These are phyloP conservation scores for Plicaturopsis crispa DNA, from an alignment of 768 basidiomycete genomes.

Conservation along the genomic window DNA sequence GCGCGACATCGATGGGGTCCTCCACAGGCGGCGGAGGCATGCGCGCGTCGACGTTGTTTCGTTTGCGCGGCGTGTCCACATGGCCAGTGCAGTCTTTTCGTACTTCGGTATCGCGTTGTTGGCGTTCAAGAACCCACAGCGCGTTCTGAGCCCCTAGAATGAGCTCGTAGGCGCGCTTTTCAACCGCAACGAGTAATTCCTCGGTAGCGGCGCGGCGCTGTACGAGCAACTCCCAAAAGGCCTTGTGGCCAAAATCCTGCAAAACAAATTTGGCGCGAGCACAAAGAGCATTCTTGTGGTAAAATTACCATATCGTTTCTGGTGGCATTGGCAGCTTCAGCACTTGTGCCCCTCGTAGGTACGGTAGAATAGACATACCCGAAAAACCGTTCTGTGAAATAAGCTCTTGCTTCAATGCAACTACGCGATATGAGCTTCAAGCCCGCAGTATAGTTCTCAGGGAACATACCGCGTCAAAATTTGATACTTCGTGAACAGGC, in stretches of 20 bases:
- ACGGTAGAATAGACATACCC: constrained; percentile 18
- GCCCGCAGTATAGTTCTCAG: neutral
- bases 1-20: constrained; percentile 25
- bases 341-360: neutral
- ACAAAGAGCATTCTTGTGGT: neutral
- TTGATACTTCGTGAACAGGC: constrained; percentile 23
- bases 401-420: constrained; percentile 28
- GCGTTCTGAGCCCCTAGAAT: constrained; percentile 26
- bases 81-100: constrained; percentile 14
- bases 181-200: constrained; percentile 20
- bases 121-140: constrained; percentile 25
- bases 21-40: constrained; percentile 8
- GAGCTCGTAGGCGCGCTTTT: constrained; percentile 25
- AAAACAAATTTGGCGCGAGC: neutral
- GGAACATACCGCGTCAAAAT: constrained; percentile 21
- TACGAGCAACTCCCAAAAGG: constrained; percentile 26
- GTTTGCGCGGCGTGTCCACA: constrained; percentile 11
- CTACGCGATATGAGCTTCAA: constrained; percentile 13
- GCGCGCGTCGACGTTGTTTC: neutral
- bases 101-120: constrained; percentile 11
- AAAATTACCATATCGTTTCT: constrained; percentile 16
- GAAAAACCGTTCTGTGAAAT: constrained; percentile 32
- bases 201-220: constrained; percentile 23
- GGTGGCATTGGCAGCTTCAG: neutral
- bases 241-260: constrained; percentile 32